Base-by-base conservation (phyloP, 2,329 filamentous ascomycete genomes). In the Beauveria medogensis region DNA sequence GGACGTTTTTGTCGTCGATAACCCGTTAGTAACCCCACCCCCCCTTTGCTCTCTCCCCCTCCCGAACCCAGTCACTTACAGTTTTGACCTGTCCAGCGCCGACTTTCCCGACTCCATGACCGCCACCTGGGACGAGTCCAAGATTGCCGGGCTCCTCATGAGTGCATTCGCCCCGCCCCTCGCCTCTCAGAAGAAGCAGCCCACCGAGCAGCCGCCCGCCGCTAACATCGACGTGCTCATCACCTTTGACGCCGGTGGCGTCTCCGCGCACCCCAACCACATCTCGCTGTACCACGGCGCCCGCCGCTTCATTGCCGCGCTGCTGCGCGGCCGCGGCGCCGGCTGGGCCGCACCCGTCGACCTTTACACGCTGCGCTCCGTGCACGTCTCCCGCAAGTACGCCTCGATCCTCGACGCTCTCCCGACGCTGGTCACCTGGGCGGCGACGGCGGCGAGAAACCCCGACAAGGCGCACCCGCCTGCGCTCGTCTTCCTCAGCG, bases 261-360 rank as follows among this genome's bases (percentile, higher is more conserved):
- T 99, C 54, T 96, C 91, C 62, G 84, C 84, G 48, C 94, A 99
- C 74, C 91, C 92, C 24, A 99, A 99, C 78, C 94, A 99, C 77
- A 89, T 90, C 64, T 92, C 92, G 6, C 83, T 97, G 9, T 92
- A 92, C 76, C 82, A 90, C 72, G 94, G 93, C 61, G 90, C 91
- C 7, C 82, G 84, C 51, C 74, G 82, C 54, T 97, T 96, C 72
- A 73, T 95, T 59, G 77, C 80, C 56, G 74, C 79, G 8, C 80
- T 96, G 55, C 84, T 88, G 73, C 81, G 82, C 55, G 82, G 82
- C 60, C 80, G 84, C 66, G 73, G 84, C 66, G 73, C 82, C 5
- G 88, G 85, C 1, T 89, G 84, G 80, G 76, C 84, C 1, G 85
- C 82, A 67, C 91, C 92, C 3, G 85, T 97, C 30, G 87, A 90